Evolutionary conservation across 169 alveolate species (phyloP).

Genomic region (Perkinsus chesapeaki): DNA sequence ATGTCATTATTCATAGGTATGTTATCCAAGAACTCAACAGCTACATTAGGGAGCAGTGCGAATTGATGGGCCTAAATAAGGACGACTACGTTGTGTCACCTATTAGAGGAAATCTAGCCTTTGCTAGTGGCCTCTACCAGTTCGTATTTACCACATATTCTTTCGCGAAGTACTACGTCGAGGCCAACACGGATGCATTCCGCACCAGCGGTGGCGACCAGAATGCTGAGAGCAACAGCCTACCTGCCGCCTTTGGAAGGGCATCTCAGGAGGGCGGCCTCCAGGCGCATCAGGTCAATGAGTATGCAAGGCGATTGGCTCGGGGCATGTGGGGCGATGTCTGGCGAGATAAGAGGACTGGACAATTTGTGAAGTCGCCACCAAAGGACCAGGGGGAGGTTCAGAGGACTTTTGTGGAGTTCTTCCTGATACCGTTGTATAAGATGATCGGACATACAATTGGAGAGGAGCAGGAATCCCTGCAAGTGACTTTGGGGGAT

Average conservation of each 20-base stretch:
- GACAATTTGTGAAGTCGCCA: constrained; percentile 23
- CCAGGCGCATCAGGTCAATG: not conserved
- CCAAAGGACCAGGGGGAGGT: constrained; percentile 51
- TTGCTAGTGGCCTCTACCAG: constrained; percentile 86
- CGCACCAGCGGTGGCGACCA: not conserved
- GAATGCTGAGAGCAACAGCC: not conserved
- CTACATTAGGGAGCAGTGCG: constrained; percentile 13
- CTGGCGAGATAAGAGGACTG: constrained; percentile 44
- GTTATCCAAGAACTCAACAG: constrained; percentile 11
- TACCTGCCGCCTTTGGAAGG: not conserved
- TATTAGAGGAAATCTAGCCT: constrained; percentile 82
- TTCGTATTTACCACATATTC: constrained; percentile 84
- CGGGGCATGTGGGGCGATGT: constrained; percentile 67
- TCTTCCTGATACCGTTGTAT: constrained; percentile 95
- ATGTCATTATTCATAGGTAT: not conserved
- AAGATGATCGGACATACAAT: constrained; percentile 87
- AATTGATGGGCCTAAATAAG: constrained; percentile 7
- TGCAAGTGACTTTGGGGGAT: constrained; percentile 72
- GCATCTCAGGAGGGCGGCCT: not conserved
- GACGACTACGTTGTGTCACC: constrained; percentile 71
- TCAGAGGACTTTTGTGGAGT: constrained; percentile 90
- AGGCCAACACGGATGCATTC: constrained; percentile 9
- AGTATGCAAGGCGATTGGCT: constrained; percentile 22
- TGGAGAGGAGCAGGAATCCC: constrained; percentile 88
- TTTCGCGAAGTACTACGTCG: constrained; percentile 78